Evolutionary conservation across 2,329 filamentous ascomycete species (phyloP), one percentile per base, ranked within the genome.

Genomic region (Diaporthe longicolla): DNA sequence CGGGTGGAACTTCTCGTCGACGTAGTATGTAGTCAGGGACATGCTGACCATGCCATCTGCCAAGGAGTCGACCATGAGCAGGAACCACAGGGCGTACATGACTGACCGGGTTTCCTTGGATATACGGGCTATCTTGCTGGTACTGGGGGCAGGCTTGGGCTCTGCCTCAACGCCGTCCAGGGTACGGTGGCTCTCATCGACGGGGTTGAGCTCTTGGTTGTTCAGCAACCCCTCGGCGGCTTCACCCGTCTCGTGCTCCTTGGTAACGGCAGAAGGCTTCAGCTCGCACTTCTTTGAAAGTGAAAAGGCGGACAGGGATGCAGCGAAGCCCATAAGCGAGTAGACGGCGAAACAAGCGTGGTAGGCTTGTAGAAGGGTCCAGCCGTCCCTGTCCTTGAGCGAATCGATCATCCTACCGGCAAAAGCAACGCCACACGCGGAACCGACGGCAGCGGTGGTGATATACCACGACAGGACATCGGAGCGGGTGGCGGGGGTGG

Each of bases 391-490:
- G 11, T 76, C 77, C 43, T 83, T 81, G 19, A 91, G 81, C 45
- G 77, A 84, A 72, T 88, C 85, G 37, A 91, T 82, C 57, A 89
- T 81, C 57, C 87, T 81, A 0, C 90, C 90, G 0, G 87, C 85
- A 2, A 85, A 75, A 76, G 88, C 89, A 10, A 85, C 89, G 3
- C 90, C 90, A 7, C 87, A 77, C 0, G 88, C 85, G 0, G 88
- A 89, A 1, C 89, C 90, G 2, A 91, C 81, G n/a, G 86, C 86
- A 0, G 89, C 87, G 3, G 83, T 85, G 21, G 88, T 90, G 54
- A 92, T 87, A 77, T 93, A 92, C 91, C 91, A 93, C 11, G 89
- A 87, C 74, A 93, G 84, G n/a, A 93, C 90, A 80, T 93, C 90
- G 19, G 89, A 84, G 61, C 91, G 83, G 0, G 87, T 88, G 40